Evolutionary conservation across 73 alveolate species (phyloP).

Genomic region (Stentor roeselii): DNA sequence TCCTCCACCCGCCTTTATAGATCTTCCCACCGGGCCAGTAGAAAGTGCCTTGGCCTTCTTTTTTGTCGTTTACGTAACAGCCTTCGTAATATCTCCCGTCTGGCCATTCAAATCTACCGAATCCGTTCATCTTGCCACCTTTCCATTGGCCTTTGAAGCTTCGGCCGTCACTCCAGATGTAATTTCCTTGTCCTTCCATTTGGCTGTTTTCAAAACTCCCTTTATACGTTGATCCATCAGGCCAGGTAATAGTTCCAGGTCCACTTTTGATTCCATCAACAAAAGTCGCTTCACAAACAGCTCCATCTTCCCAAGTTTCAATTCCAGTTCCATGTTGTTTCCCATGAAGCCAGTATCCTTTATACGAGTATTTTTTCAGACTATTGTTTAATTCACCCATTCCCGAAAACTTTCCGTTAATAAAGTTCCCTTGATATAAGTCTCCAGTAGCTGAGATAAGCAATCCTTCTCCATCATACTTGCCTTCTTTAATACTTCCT

Average conservation of each 20-base stretch:
- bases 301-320: slow-evolving; percentile 65
- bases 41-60: slow-evolving; percentile 26
- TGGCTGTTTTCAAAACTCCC: slow-evolving; percentile 33
- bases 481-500: not conserved
- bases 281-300: slow-evolving; percentile 43
- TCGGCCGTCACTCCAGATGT: slow-evolving; percentile 41
- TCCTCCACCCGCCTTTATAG: slow-evolving; percentile 16
- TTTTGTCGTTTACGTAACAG: not conserved
- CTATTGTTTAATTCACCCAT: slow-evolving; percentile 34
- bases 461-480: slow-evolving; percentile 32
- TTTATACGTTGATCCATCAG: slow-evolving; percentile 47
- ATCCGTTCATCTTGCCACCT: slow-evolving; percentile 27
- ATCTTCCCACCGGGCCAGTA: slow-evolving; percentile 17
- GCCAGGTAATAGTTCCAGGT: slow-evolving; percentile 37
- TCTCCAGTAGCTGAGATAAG: slow-evolving; percentile 47
- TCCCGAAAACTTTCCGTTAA: slow-evolving; percentile 46
- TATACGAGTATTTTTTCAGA: slow-evolving; percentile 33
- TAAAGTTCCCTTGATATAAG: slow-evolving; percentile 47
- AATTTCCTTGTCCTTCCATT: slow-evolving; percentile 40
- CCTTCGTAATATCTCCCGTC: slow-evolving; percentile 28
- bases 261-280: slow-evolving; percentile 47
- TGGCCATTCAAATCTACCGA: slow-evolving; percentile 19
- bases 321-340: slow-evolving; percentile 49
- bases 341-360: slow-evolving; percentile 47
- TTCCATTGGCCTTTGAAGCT: slow-evolving; percentile 40